Percentiles rank a stretch among this genome's conserved stretches.
These are phyloP conservation scores for Eucalyptus victrix DNA, from an alignment of 345 rosid species.

Conservation along the genomic window DNA sequence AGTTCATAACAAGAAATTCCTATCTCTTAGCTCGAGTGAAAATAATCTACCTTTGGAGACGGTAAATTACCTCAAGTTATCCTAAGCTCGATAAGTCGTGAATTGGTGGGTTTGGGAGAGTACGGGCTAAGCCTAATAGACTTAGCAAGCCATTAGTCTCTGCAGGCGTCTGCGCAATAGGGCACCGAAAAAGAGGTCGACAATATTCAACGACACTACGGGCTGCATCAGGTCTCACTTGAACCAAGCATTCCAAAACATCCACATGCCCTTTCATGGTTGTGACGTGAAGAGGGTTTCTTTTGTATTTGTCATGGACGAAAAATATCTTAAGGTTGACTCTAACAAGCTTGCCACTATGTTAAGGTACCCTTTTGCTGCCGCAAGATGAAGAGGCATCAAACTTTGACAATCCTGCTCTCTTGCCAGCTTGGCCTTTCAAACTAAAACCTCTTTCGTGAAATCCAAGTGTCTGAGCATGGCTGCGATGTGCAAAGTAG, in stretches of 20 bases:
- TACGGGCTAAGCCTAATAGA: fast-evolving
- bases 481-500: neutral
- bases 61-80: too few relatives aligned
- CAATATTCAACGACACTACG: too few relatives aligned
- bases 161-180: fast-evolving
- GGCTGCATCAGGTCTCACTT: neutral
- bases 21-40: too few relatives aligned
- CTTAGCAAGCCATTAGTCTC: too few relatives aligned
- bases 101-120: too few relatives aligned
- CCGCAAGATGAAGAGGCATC: neutral
- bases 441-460: neutral
- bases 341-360: neutral
- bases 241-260: neutral
- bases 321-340: fast-evolving
- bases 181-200: fast-evolving
- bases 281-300: neutral
- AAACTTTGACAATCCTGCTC: neutral
- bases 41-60: too few relatives aligned
- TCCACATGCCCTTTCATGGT: neutral
- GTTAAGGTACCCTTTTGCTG: neutral
- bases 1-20: too few relatives aligned
- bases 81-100: too few relatives aligned
- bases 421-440: neutral
- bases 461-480: neutral
- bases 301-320: neutral